Evolutionary conservation across 2,329 filamentous ascomycete genomes (phyloP), one percentile per base, ranked within the genome.

Genomic region (Aureobasidium sp.): DNA sequence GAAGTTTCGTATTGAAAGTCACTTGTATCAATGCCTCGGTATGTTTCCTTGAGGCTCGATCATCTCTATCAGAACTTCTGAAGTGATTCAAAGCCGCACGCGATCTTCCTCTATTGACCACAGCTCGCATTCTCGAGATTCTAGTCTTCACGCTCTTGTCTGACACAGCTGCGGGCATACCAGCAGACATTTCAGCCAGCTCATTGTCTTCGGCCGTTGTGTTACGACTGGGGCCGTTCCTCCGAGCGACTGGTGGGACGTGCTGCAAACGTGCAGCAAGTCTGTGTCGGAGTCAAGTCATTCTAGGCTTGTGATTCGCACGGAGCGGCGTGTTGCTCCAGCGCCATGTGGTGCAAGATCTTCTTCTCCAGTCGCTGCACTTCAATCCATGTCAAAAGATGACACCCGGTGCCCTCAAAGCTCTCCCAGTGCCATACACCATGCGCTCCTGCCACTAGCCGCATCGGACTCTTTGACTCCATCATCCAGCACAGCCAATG

Each of bases 341-440:
- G 44, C 9, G 25, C 2, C 20, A 2, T 5, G 14, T 20, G 12
- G 7, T 14, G 47, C 34, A 9, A 25, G 11, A 2, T 27, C 31
- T 2, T 20, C 20, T 36, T 34, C 14, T 12, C 17, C 6, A 11
- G n/a, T 6, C 36, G 34, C 7, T 15, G 2, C 3, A 1, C 20
- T 37, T 52, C 3, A 5, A 22, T 17, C 14, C 6, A 1, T 34
- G 9, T 39, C 25, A 5, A 27, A 8, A n/a, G 25, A 12, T 22
- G 29, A 14, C 31, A 42, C 52, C 17, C 27, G 27, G 17, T 8
- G 5, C 1, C 5, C 34, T 57, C 52, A 57, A 11, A 44, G 22
- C n/a, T 57, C 53, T 39, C 53, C 53, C 37, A 57, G 6, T 6
- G 27, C 17, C 53, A 57, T 57, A n/a, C 53, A 57, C 53, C 53